Evolutionary conservation across 371 early-diverging fungal genomes (phyloP), one percentile per base, ranked within the genome.

Genomic region (Circinella minor): DNA sequence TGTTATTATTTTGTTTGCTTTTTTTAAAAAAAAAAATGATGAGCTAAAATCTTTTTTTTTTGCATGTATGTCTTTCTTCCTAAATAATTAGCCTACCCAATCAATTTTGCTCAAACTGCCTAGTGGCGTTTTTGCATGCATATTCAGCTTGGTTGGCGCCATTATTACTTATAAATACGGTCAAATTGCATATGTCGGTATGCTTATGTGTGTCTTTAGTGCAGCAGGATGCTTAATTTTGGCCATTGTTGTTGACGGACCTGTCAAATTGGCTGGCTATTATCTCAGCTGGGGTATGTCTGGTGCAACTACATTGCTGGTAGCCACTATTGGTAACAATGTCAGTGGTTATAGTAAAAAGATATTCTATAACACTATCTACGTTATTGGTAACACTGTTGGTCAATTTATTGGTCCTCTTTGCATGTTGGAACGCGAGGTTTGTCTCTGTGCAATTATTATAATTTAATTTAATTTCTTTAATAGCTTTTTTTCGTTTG

Each of bases 271-370:
- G 17, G 15, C 75, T 4, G 80, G 82, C 11, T 78, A 66, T 20
- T 78, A 78, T 36, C 57, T 79, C 15, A 67, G 67, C 11, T 78
- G 71, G 75, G 70, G 68, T 6, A 65, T 71, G 49, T 65, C 71
- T 17, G 82, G 78, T 20, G 70, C 70, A 1, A 72, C 71, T 38
- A 71, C 73, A 0, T 61, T 82, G 17, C 47, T 82, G 3, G 63
- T 75, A 1, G 72, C 79, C 1, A 68, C 75, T 20, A 60, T 75
- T n/a, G 72, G 74, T 15, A 57, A 66, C n/a, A 82, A 82, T 55
- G 79, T 80, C 8, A 69, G 73, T 27, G 83, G 83, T 8, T 82
- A 82, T 36, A 77, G 77, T 11, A 82, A 82, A 54, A 82, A 82
- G 61, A 49, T 75, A 4, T 71, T 80, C n/a, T 80, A 77, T 54